Base-by-base conservation (phyloP, 2,329 filamentous ascomycete species). In the Ilyonectria robusta region DNA sequence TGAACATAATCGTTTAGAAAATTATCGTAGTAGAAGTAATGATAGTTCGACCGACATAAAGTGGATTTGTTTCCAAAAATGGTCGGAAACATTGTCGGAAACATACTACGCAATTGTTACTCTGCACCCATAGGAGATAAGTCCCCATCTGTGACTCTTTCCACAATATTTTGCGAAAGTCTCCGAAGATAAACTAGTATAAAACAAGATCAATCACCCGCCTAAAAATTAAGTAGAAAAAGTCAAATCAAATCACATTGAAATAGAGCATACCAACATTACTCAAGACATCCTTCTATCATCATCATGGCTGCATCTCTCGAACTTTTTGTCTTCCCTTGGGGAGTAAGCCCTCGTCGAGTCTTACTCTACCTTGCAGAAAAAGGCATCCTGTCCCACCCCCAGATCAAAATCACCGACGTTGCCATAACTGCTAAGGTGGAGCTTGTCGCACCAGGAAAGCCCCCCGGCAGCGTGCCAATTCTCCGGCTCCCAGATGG, bases 271-370 rank as follows among this genome's bases (percentile, higher is more conserved):
- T 23, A 23, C 8, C 9, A 46, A 21, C 9, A 13, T 11, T n/a
- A 11, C 37, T n/a, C 2, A 42, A 7, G 21, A 4, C 5, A 46
- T 11, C 19, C 6, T 15, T 19, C 11, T 6, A 15, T 15, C 31
- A 23, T 17, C 19, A 11, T 6, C 10, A 71, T 71, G 69, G n/a
- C 40, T 11, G 11, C 44, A 7, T 23, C 66, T 21, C 46, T 71
- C 0, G 70, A 72, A 23, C 70, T 72, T 0, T 72, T 71, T 19
- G 58, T 59, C 11, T 60, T 71, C 0, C 40, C 67, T 1, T 71
- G 67, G 70, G 70, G 70, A 4, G 47, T 71, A 5, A 68, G 59
- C 1, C 70, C 70, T 7, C 70, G 70, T 9, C 63, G 70, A 11
- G 40, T 70, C 2, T 33, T 71, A 0, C 58, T 72, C 2, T 71